These are phyloP conservation scores for Aspergillus eucalypticola DNA, from an alignment of 2,329 filamentous ascomycete genomes.

Conservation along the genomic window DNA sequence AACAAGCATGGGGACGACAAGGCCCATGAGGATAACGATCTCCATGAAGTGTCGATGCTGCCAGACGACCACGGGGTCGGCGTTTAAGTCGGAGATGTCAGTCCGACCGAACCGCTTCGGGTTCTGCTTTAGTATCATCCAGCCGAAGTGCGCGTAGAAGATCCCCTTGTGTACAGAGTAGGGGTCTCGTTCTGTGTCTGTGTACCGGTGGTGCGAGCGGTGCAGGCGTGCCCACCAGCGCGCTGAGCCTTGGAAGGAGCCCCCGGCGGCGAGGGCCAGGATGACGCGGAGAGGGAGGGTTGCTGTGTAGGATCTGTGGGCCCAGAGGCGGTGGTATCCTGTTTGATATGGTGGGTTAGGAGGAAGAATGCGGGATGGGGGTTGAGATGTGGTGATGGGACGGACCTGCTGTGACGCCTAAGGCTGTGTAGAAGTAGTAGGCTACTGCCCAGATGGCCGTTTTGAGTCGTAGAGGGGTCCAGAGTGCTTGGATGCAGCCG, in stretches of 20 bases:
- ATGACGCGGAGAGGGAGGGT: conserved; percentile 10
- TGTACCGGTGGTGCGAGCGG: conserved; percentile 22
- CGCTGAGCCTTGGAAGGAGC: conserved; percentile 15
- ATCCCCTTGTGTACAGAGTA: conserved; percentile 18
- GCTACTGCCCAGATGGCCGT: conserved; percentile 7
- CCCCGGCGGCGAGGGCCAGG: conserved; percentile 14
- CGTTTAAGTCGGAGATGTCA: conserved; percentile 17
- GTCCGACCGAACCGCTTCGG: conserved; percentile 12
- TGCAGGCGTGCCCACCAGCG: conserved; percentile 18
- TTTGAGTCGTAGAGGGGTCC: conserved; percentile 5
- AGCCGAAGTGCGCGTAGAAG: conserved; percentile 18
- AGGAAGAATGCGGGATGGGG: background rate
- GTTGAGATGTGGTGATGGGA: background rate
- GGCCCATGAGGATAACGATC: conserved; percentile 11
- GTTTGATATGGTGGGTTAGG: conserved; percentile 28
- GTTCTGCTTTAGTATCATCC: conserved; percentile 21
- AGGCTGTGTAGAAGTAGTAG: conserved; percentile 11
- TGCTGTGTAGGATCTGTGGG: conserved; percentile 18
- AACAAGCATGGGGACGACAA: conserved; percentile 13
- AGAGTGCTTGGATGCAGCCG: conserved; percentile 7
- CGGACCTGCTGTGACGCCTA: conserved; percentile 16
- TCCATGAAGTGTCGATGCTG: conserved; percentile 19
- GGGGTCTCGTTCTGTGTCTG: conserved; percentile 19
- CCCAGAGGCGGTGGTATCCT: conserved; percentile 60
- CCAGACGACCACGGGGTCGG: conserved; percentile 17